A percentile compares a stretch with the other conserved stretches of the same genome.
These are phyloP conservation scores for Arthrobotrys iridis DNA, from an alignment of 2,329 filamentous ascomycete genomes.

Conservation along the genomic window DNA sequence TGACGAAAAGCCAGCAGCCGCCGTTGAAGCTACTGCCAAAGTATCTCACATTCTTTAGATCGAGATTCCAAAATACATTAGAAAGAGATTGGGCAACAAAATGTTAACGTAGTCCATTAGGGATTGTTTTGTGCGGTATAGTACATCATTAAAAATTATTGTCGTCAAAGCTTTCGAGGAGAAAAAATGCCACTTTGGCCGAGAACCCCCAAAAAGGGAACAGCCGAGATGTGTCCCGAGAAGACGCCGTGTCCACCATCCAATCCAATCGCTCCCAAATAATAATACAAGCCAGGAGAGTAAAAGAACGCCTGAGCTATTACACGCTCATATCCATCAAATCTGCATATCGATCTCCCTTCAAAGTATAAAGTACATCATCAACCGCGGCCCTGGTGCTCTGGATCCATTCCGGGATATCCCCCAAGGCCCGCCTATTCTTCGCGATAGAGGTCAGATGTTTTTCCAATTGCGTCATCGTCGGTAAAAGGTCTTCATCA, in stretches of 20 bases:
- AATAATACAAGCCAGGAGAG: not conserved
- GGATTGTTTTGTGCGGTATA: slow-evolving; percentile 19
- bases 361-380: slow-evolving; percentile 46
- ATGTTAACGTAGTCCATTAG: slow-evolving; percentile 12
- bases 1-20: slow-evolving; percentile 3
- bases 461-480: slow-evolving; percentile 51
- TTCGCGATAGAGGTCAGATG: slow-evolving; percentile 41
- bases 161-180: not conserved
- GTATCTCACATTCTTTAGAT: slow-evolving; percentile 33
- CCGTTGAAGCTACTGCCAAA: slow-evolving; percentile 4
- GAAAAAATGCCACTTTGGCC: slow-evolving; percentile 6
- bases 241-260: slow-evolving; percentile 17
- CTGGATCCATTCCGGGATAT: slow-evolving; percentile 51
- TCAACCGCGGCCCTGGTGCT: slow-evolving; percentile 49
- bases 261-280: not conserved
- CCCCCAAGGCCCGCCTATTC: slow-evolving; percentile 35
- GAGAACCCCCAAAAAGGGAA: too few relatives aligned
- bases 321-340: slow-evolving; percentile 47
- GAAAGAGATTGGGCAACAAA: slow-evolving; percentile 2
- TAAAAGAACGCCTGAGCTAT: not conserved
- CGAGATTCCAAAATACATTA: not conserved
- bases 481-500: slow-evolving; percentile 37
- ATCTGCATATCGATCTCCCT: slow-evolving; percentile 47
- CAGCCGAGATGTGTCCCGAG: too few relatives aligned
- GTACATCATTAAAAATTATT: not conserved